These are phyloP conservation scores for Gossypioides kirkii DNA, from an alignment of 345 rosid genomes.

Conservation along the genomic window DNA sequence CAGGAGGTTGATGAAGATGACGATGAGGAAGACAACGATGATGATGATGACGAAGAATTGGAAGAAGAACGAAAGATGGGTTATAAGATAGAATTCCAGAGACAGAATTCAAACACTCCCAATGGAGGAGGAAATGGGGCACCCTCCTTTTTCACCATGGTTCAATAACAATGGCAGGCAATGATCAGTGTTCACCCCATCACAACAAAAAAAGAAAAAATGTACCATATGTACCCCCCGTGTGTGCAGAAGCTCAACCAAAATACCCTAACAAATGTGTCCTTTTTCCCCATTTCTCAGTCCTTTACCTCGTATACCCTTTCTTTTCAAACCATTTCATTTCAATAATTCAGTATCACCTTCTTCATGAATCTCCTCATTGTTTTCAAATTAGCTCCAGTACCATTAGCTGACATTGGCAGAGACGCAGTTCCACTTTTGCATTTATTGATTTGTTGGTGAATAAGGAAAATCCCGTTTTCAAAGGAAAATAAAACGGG, in stretches of 20 bases:
- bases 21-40: not conserved
- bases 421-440: conserved; percentile 3
- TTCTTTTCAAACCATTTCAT: not conserved
- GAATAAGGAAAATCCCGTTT: conserved; percentile 31
- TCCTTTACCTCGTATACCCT: too few relatives aligned
- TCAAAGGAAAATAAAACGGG: conserved; percentile 23
- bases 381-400: not conserved
- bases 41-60: conserved; percentile 34
- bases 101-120: conserved; percentile 33
- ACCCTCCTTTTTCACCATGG: conserved; percentile 57
- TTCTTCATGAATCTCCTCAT: not conserved
- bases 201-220: not conserved
- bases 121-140: conserved; percentile 58
- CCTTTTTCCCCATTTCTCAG: too few relatives aligned
- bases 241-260: conserved; percentile 36
- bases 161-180: conserved; percentile 30
- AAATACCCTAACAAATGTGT: not conserved
- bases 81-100: conserved; percentile 52
- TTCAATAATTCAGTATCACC: not conserved
- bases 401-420: not conserved
- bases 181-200: too few relatives aligned
- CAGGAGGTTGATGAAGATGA: conserved; percentile 28
- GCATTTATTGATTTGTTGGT: conserved; percentile 43
- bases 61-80: conserved; percentile 48
- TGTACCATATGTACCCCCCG: conserved; percentile 36